Evolutionary conservation across 345 rosid genomes (phyloP).

Genomic region (Eucalyptus tenuipes): DNA sequence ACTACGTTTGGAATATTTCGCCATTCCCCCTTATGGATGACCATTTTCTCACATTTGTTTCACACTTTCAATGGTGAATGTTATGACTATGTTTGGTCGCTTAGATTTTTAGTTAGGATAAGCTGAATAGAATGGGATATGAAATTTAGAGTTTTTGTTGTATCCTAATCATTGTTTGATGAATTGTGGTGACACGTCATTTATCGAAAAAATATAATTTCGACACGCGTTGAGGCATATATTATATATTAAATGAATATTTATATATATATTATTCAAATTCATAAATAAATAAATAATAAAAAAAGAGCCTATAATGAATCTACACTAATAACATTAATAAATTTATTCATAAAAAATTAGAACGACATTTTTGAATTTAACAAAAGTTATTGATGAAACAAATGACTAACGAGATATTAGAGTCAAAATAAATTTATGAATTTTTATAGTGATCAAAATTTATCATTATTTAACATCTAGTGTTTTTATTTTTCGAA

Average conservation of each 20-base stretch:
- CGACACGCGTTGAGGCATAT: fast-evolving
- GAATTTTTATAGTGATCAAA: fast-evolving
- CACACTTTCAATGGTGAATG: not conserved
- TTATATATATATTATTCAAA: too few relatives aligned
- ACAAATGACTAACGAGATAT: fast-evolving
- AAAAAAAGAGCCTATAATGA: too few relatives aligned
- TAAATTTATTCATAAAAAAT: too few relatives aligned
- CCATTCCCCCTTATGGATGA: not conserved
- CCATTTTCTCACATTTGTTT: not conserved
- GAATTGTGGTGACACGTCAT: not conserved
- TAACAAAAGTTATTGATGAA: too few relatives aligned
- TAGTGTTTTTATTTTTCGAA: too few relatives aligned
- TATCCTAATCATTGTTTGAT: not conserved
- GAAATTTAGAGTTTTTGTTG: not conserved
- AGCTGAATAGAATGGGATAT: fast-evolving
- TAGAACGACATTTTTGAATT: too few relatives aligned
- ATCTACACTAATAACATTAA: too few relatives aligned
- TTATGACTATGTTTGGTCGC: fast-evolving
- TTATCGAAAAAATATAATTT: fast-evolving
- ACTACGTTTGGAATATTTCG: not conserved
- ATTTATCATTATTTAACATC: too few relatives aligned
- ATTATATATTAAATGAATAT: too few relatives aligned
- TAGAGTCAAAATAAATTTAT: too few relatives aligned
- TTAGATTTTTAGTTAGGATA: not conserved
- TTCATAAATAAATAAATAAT: too few relatives aligned